A percentile compares a stretch with the other conserved stretches of the same genome.
Evolutionary conservation across 163 green algal genomes (phyloP).

Genomic region (Scenedesmus sp.): DNA sequence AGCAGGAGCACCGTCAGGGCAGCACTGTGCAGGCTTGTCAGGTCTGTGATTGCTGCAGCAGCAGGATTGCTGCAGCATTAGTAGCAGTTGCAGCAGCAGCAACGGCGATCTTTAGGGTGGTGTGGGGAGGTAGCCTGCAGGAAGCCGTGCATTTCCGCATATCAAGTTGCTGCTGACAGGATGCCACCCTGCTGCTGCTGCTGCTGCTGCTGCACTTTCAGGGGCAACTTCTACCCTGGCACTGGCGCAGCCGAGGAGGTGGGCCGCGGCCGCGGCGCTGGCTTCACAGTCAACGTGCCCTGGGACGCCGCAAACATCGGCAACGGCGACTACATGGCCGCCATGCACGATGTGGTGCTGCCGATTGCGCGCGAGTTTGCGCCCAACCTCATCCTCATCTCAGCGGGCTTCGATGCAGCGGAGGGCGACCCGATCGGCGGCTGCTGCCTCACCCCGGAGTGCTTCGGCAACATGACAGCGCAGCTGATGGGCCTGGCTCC

Average conservation of each 20-base stretch:
- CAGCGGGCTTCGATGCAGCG: conserved; percentile 93
- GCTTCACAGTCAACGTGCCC: conserved; percentile 91
- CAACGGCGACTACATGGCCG: conserved; percentile 90
- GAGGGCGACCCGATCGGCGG: conserved; percentile 84
- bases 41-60: neutral
- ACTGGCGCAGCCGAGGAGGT: conserved; percentile 84
- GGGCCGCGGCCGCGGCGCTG: conserved; percentile 74
- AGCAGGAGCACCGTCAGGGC: too few relatives aligned
- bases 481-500: conserved; percentile 75
- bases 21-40: neutral
- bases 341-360: conserved; percentile 76
- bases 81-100: neutral
- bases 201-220: neutral
- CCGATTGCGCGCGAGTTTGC: conserved; percentile 85
- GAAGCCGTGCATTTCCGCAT: neutral
- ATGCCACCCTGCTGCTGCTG: neutral
- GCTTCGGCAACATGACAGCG: conserved; percentile 82
- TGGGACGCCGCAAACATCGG: conserved; percentile 81
- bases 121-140: neutral
- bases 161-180: neutral
- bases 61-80: neutral
- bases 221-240: conserved; percentile 90
- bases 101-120: neutral
- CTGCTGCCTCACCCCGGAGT: conserved; percentile 79
- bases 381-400: conserved; percentile 92